Evolutionary conservation across 2,329 filamentous ascomycete species (phyloP).

Genomic region (Xylaria digitata): DNA sequence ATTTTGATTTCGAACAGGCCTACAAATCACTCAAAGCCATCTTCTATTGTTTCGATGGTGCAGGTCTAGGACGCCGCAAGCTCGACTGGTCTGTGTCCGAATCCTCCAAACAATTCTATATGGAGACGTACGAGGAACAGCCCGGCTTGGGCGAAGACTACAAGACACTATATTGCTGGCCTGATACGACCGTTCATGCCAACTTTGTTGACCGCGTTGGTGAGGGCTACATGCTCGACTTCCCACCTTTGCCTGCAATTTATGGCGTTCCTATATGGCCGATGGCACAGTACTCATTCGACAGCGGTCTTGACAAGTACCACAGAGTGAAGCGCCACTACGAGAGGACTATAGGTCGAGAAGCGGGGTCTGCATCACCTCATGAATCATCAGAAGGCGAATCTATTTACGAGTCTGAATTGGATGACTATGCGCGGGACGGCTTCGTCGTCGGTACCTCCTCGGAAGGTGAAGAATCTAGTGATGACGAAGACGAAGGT

Average conservation of each 20-base stretch:
- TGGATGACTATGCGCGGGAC: conserved; percentile 45
- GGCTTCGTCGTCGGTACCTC: conserved; percentile 36
- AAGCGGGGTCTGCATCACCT: conserved; percentile 8
- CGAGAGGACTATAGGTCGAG: conserved; percentile 20
- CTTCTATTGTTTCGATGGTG: conserved; percentile 35
- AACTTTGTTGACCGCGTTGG: background rate
- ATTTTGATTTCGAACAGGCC: background rate
- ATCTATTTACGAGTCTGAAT: conserved; percentile 27
- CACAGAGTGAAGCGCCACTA: conserved; percentile 23
- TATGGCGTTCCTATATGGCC: conserved; percentile 18
- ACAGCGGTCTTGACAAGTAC: conserved; percentile 3
- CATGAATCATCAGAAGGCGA: conserved; percentile 18
- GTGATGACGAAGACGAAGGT: conserved; percentile 43
- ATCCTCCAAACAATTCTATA: conserved; percentile 38
- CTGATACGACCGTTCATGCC: conserved; percentile 37
- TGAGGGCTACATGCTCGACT: background rate
- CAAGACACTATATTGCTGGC: conserved; percentile 49
- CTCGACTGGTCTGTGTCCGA: conserved; percentile 46
- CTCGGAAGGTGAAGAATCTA: conserved; percentile 27
- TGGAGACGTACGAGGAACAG: conserved; percentile 38
- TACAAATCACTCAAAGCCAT: conserved; percentile 33
- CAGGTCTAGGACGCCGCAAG: background rate
- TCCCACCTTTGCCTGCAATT: background rate
- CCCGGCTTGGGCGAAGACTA: conserved; percentile 39
- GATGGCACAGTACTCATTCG: conserved; percentile 19